These are phyloP conservation scores for Sclerotinia subarctica DNA, from an alignment of 2,329 filamentous ascomycete genomes.

Conservation along the genomic window DNA sequence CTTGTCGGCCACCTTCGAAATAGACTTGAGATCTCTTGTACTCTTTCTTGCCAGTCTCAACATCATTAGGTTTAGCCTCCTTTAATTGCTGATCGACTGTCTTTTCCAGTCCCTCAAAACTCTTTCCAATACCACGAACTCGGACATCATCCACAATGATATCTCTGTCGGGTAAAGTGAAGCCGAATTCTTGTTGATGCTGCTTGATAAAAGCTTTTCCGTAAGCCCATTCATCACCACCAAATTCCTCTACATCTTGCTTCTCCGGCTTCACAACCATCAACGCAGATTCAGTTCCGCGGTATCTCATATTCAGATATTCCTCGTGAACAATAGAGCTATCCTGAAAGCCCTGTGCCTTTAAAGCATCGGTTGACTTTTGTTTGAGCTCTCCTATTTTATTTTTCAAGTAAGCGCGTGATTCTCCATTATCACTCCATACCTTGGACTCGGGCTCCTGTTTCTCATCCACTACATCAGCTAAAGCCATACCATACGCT, in stretches of 20 bases:
- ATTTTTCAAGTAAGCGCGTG: constrained; percentile 59
- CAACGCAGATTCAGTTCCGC: constrained; percentile 83
- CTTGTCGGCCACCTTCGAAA: constrained; percentile 74
- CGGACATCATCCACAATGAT: constrained; percentile 89
- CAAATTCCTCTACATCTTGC: constrained; percentile 58
- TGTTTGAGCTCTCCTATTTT: constrained; percentile 79
- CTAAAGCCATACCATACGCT: constrained; percentile 88
- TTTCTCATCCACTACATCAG: constrained; percentile 87
- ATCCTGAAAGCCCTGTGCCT: constrained; percentile 75
- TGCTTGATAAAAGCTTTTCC: constrained; percentile 80
- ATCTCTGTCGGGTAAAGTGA: constrained; percentile 79
- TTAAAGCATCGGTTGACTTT: constrained; percentile 65
- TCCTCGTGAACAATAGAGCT: constrained; percentile 79
- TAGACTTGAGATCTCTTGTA: constrained; percentile 71
- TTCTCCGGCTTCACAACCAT: constrained; percentile 77
- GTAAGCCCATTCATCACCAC: constrained; percentile 74
- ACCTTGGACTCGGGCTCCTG: constrained; percentile 71
- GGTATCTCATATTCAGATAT: constrained; percentile 91
- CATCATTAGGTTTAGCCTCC: constrained; percentile 56
- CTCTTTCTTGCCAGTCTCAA: constrained; percentile 49
- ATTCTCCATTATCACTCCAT: constrained; percentile 57
- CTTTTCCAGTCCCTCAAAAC: constrained; percentile 73
- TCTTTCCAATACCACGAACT: constrained; percentile 84
- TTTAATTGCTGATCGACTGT: constrained; percentile 82
- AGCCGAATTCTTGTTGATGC: constrained; percentile 90